Base-by-base conservation (phyloP, 352 stramenopile species). In the Phytophthora agathidicida region DNA sequence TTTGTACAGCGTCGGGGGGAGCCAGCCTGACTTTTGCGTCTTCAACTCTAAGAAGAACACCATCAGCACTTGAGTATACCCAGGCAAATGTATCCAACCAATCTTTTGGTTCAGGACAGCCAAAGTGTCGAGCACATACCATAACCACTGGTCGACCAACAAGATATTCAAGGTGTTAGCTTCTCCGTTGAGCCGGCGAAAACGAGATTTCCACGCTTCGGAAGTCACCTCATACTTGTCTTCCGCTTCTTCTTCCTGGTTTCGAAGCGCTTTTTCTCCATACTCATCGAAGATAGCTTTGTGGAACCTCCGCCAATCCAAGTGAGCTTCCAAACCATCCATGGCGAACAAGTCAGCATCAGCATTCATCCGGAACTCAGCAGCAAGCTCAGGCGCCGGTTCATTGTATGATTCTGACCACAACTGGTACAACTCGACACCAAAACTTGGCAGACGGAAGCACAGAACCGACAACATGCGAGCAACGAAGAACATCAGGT, bases 31-130 rank as follows among this genome's bases (percentile, higher is more conserved):
- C 56, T 95, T 94, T 41, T 96, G 87, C 13, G 83, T 93, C 58
- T 93, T 94, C 20, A 96, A 71, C 71, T 96, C 87, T 49, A 95
- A 60, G 54, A 96, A 93, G 37, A 95, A 96, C 7, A 96, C 87
- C 69, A 93, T 93, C 31, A 96, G 53, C 39, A 95, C 86, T 71
- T 96, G 87, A 5, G 80, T 86, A 43, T 96, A 96, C 0, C 87
- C 87, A 16, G 87, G 87, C 14, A 96, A 56, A 57, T 95, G 83
- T 11, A 89, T 60, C 87, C 87, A 96, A 0, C 86, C 86, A 22
- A 96, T 95, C 68, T 96, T 96, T 44, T 94, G 85, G 48, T 96
- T 94, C 7, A 96, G 64, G 11, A 96, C 87, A 6, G 87, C 87
- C n/a, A 96, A 66, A 2, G 83, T 96, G 47, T 96, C 87, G 24